phyloP scores from a whole-genome alignment of 768 basidiomycete species.

The Stropharia rugosoannulata region DNA sequence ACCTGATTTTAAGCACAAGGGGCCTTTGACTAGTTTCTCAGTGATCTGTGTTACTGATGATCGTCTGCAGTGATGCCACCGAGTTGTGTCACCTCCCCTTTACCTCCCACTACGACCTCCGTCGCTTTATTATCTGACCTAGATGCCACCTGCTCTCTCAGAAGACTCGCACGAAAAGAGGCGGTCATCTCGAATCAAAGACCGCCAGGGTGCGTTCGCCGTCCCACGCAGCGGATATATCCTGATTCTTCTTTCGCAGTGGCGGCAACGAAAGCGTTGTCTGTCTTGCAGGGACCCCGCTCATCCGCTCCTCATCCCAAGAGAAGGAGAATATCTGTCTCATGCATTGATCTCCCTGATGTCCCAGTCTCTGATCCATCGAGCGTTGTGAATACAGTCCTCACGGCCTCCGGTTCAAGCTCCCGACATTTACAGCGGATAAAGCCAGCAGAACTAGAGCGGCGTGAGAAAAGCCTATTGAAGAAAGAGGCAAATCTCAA shows the following conservation, averaged over 20 bases:
- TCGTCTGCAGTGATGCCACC: constrained; percentile 3
- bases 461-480: constrained; percentile 34
- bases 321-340: constrained; percentile 17
- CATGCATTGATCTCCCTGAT: constrained; percentile 11
- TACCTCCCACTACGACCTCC: constrained; percentile 9
- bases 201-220: constrained; percentile 20
- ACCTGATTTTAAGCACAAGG: constrained; percentile 2
- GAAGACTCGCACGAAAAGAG: constrained; percentile 13
- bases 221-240: neutral
- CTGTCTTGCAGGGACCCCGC: constrained; percentile 16
- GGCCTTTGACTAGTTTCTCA: neutral
- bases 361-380: constrained; percentile 17
- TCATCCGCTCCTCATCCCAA: constrained; percentile 15
- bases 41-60: neutral
- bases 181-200: constrained; percentile 31
- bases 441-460: constrained; percentile 35
- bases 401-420: constrained; percentile 22
- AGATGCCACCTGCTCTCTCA: constrained; percentile 11
- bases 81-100: constrained; percentile 6
- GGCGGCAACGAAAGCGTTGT: constrained; percentile 20
- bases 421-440: constrained; percentile 39
- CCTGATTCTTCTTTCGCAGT: constrained; percentile 8
- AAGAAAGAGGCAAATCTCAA: constrained; percentile 40
- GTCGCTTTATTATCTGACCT: neutral
- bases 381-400: constrained; percentile 9